Base-by-base conservation (phyloP, 306 rosid species). In the Mimosa pudica region DNA sequence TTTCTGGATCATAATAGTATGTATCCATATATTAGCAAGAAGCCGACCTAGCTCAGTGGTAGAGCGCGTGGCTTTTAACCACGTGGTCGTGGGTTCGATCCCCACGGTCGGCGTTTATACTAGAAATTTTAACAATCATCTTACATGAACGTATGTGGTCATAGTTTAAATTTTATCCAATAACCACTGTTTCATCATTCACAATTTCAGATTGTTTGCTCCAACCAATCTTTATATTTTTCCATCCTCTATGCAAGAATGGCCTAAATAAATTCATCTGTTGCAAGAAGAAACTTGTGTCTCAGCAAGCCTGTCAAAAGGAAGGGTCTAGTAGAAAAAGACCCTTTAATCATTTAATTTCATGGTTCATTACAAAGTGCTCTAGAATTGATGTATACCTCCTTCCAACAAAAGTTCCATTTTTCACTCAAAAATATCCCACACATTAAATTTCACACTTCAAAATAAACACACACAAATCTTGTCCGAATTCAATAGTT, bases 321-420 rank as follows among this genome's bases (percentile, higher is more conserved):
- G 8, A 62, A 62, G 41, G 41, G 67, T 62, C 41, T 1, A 11
- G 38, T 10, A 30, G 16, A 4, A 1, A 61, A 61, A 33, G 44
- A 67, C n/a, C 7, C 45, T 9, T 68, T 5, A 54, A 54, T 44
- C 14, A 33, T 49, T n/a, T 47, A 20, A 13, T 80, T 10, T 10
- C 42, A 6, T 30, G 9, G 5, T 73, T 71, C 17, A 73, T 54
- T 36, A 8, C 9, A 6, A 32, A 38, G 2, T 5, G 61, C 46
- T 70, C 65, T 33, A n/a, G 3, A 58, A 46, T 74, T 16, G 13
- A 47, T 70, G 7, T 48, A 81, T 65, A 16, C 48, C 73, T 33
- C 57, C 55, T 47, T 54, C 51, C 55, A 6, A 46, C 58, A 70
- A 14, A 70, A 9, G 16, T 67, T 66, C 17, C 57, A 54, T 46